Evolutionary conservation across 2,329 filamentous ascomycete species (phyloP).

Genomic region (Fusarium pseudocircinatum): DNA sequence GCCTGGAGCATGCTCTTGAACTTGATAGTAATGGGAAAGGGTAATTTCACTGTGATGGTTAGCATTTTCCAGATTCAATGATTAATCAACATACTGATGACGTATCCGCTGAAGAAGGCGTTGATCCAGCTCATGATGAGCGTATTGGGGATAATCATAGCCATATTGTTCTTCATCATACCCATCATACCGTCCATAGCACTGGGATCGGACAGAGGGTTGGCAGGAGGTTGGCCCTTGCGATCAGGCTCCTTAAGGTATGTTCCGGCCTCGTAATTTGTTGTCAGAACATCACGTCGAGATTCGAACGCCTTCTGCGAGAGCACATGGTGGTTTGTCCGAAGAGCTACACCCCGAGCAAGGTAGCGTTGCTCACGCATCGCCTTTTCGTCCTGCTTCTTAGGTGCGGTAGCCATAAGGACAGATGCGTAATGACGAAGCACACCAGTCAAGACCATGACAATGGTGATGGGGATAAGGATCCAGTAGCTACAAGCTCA

Average conservation of each 20-base stretch:
- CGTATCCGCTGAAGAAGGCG: constrained; percentile 97
- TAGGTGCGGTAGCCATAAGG: constrained; percentile 86
- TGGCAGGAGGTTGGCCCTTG: constrained; percentile 86
- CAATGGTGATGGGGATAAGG: constrained; percentile 93
- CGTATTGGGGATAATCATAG: constrained; percentile 99
- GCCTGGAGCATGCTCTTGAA: constrained; percentile 99
- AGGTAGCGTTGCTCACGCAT: constrained; percentile 89
- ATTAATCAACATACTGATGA: constrained; percentile 78
- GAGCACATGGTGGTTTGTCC: constrained; percentile 82
- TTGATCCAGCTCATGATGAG: constrained; percentile 99
- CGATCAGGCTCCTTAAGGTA: constrained; percentile 91
- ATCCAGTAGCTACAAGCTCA: constrained; percentile 87
- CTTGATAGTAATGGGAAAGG: constrained; percentile 96
- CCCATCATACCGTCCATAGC: constrained; percentile 99
- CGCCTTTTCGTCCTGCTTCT: constrained; percentile 78
- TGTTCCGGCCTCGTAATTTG: constrained; percentile 83
- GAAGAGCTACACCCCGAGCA: constrained; percentile 84
- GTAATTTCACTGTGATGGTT: constrained; percentile 79
- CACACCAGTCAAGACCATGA: constrained; percentile 97
- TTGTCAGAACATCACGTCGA: constrained; percentile 82
- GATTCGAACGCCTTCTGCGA: constrained; percentile 79
- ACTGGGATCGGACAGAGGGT: constrained; percentile 93
- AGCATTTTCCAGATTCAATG: not conserved
- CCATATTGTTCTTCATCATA: constrained; percentile 99
- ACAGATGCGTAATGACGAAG: constrained; percentile 95